Conservation (phyloP, 495 filamentous ascomycete genomes). For the Penicillium turbatum region DNA sequence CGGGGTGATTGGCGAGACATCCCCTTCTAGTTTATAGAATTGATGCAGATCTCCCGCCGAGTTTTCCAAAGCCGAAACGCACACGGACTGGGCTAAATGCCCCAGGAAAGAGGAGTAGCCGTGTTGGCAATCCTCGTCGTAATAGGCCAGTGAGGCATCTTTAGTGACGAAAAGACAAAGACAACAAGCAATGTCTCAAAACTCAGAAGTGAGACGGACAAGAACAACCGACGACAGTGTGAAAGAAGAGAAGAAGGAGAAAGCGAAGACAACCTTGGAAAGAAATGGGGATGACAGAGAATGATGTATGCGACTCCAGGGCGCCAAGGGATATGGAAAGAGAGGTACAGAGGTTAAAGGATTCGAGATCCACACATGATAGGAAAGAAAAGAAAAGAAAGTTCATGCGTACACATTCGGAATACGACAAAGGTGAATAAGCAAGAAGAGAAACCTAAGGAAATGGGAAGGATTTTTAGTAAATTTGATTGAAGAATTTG, state of each 20-base stretch:
- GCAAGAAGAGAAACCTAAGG: neutral
- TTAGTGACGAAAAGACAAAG: neutral
- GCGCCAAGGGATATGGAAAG: constrained; percentile 13
- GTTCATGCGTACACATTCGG: neutral
- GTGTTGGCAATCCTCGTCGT: neutral
- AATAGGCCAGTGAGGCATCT: neutral
- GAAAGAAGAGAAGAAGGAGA: constrained; percentile 4
- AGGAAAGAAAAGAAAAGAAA: constrained; percentile 10
- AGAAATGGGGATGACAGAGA: constrained; percentile 2
- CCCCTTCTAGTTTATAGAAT: neutral
- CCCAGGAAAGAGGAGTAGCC: neutral
- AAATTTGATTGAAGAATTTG: constrained; percentile 5
- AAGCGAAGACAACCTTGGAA: neutral
- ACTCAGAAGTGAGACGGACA: neutral
- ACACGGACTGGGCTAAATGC: neutral
- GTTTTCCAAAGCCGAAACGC: neutral
- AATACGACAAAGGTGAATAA: constrained; percentile 13
- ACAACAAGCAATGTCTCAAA: neutral
- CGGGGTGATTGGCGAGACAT: neutral
- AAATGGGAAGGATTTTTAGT: constrained; percentile 6
- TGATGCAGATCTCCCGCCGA: neutral
- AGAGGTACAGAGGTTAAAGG: constrained; percentile 15
- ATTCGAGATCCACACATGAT: constrained; percentile 10
- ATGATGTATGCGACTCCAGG: constrained; percentile 21
- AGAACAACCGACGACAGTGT: constrained; percentile 7